Base-by-base conservation (phyloP, 2,329 filamentous ascomycete genomes). In the Rhynchosporium graminicola region DNA sequence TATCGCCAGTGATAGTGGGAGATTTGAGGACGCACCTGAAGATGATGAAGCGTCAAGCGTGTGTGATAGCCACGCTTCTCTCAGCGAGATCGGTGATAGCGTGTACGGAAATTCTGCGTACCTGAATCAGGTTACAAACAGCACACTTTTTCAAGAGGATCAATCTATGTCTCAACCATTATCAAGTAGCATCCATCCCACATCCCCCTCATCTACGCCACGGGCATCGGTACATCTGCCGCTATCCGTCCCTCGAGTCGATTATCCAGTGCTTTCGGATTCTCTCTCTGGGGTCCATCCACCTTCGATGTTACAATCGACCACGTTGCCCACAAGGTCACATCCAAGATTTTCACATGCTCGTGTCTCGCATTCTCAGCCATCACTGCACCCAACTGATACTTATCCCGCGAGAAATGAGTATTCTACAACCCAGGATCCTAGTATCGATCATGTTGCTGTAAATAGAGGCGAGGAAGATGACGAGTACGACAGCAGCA, bases 171-270 rank as follows among this genome's bases (percentile, higher is more conserved):
- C 51, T 28, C 56, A 31, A 26, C 26, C 60, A 26, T 48, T 43
- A 57, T 20, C 48, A 9, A 43, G n/a, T 36, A 57, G 62, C 13
- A n/a, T 56, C 20, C 50, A 13, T 9, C 73, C 76, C 15, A 69
- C 68, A 4, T 79, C 77, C 7, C 68, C 76, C 3, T 60, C 74
- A 4, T 78, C 81, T 6, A 87, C 84, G 0, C 85, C 85, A 0
- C 78, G 82, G 47, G 84, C 83, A 3, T 83, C 80, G 3, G 70
- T 80, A 51, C 66, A 69, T 26, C 20, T 73, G 36, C 57, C 65
- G 20, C 26, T 20, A 1, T 26, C 29, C 6, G 13, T 3, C 33
- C 57, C 5, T 48, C 31, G 3, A 38, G 78, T 79, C 64, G 72
- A 77, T 9, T 6, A 29, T 28, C 28, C 26, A 1, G 46, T 48